phyloP scores from a whole-genome alignment of 2,329 filamentous ascomycete genomes.

The Beauveria australis region DNA sequence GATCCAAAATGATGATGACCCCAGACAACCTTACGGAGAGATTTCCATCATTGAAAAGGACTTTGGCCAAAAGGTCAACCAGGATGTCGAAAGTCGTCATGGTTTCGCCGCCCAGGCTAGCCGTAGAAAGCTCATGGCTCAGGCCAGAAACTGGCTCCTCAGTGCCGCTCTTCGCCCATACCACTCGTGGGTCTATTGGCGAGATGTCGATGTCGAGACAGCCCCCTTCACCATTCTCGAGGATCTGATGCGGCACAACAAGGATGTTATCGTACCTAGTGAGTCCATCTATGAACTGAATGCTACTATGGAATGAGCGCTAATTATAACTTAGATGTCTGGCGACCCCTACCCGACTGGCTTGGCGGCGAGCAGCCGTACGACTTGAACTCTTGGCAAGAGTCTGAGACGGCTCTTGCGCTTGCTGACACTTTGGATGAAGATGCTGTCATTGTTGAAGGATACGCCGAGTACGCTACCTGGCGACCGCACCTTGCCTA shows the following conservation, averaged over 20 bases:
- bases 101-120: conserved; percentile 94
- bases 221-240: conserved; percentile 95
- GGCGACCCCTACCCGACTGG: conserved; percentile 98
- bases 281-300: conserved; percentile 33
- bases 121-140: conserved; percentile 92
- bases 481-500: conserved; percentile 97
- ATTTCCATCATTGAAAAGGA: conserved; percentile 98
- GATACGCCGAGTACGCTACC: conserved; percentile 96
- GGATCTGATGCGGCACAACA: conserved; percentile 97
- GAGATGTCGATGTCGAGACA: conserved; percentile 96
- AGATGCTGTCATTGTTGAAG: conserved; percentile 97
- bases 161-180: conserved; percentile 89
- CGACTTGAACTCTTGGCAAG: conserved; percentile 98
- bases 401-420: conserved; percentile 91
- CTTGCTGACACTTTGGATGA: conserved; percentile 93
- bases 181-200: conserved; percentile 99
- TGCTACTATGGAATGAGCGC: neutral
- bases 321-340: conserved; percentile 62
- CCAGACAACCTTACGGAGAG: conserved; percentile 80
- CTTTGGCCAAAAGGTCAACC: conserved; percentile 95
- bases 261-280: conserved; percentile 98
- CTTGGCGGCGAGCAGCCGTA: conserved; percentile 97
- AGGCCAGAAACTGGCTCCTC: conserved; percentile 93
- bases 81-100: conserved; percentile 95
- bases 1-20: conserved; percentile 72